Evolutionary conservation across 768 basidiomycete genomes (phyloP), one percentile per base, ranked within the genome.

Genomic region (Boletales sp.): DNA sequence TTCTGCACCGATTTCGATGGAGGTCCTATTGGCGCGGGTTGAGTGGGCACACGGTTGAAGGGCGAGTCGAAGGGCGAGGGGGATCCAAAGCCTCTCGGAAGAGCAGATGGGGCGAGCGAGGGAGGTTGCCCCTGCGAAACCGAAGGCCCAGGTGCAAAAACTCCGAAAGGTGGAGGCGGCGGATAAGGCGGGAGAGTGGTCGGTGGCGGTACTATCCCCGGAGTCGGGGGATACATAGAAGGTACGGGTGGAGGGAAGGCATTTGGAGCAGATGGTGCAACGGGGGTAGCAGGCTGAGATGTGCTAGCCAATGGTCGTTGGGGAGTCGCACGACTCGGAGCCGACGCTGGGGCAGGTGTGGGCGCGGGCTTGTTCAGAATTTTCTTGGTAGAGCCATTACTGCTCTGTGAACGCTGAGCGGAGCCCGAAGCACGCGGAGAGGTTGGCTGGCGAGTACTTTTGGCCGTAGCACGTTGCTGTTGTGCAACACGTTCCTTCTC

Each of bases 361-460:
- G 65, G 45, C 14, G 63, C 46, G 14, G 70, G 63, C 66, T 84
- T 86, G 61, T 70, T 78, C 60, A 76, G 70, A 49, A 76, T 79
- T 74, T 86, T 88, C 78, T 87, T 88, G 41, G 75, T 62, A 14
- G 68, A 64, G 18, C 76, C 73, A 54, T 76, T 79, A 35, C 70
- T 73, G 34, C 73, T 74, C 9, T 74, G 74, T 30, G 74, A 73
- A 33, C 74, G 77, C 53, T 72, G 76, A 40, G 74, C 67, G 18
- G 80, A 75, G 21, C 73, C 71, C n/a, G 78, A 74, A 10, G 76
- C 66, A 34, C 74, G 80, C 56, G 74, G 80, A 51, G 80, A 78
- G 8, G 78, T 70, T 33, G 79, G 80, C 45, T 74, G 62, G 46
- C 83, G 78, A 43, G 72, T 55, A 36, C 66, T 72, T 59, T 72